phyloP scores from a whole-genome alignment of 805 yeast genomes.

The Candida nemodendra region DNA sequence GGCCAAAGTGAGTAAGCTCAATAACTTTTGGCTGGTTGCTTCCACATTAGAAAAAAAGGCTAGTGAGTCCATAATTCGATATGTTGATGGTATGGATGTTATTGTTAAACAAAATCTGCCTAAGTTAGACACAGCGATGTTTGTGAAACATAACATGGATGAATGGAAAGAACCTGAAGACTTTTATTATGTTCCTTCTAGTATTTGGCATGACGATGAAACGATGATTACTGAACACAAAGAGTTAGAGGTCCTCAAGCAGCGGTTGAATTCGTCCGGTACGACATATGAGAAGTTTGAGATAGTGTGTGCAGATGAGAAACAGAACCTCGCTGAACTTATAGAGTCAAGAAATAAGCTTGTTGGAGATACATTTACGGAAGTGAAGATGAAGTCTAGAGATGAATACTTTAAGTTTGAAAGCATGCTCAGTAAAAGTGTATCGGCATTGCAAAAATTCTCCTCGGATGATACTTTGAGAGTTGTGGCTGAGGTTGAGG shows the following conservation, averaged over 20 bases:
- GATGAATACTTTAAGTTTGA: conserved; percentile 44
- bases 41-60: conserved; percentile 54
- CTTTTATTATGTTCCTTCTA: conserved; percentile 80
- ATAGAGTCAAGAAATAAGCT: conserved; percentile 34
- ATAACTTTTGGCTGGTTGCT: conserved; percentile 65
- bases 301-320: conserved; percentile 44
- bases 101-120: conserved; percentile 72
- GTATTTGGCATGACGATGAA: conserved; percentile 97
- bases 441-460: conserved; percentile 57
- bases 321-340: conserved; percentile 47
- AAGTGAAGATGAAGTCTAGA: conserved; percentile 41
- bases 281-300: conserved; percentile 40
- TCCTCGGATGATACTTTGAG: conserved; percentile 71
- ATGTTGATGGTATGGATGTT: conserved; percentile 45
- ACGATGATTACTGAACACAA: conserved; percentile 55
- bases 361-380: conserved; percentile 31
- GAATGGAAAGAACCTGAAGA: conserved; percentile 87
- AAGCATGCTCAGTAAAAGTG: conserved; percentile 50
- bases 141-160: conserved; percentile 75
- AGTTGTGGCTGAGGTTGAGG: conserved; percentile 78
- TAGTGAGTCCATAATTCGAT: conserved; percentile 44
- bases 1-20: conserved; percentile 67
- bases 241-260: conserved; percentile 57
- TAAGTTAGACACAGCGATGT: conserved; percentile 81
- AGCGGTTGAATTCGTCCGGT: conserved; percentile 43